Evolutionary conservation across 306 rosid species (phyloP).

Genomic region (Gastrolobium bilobum): DNA sequence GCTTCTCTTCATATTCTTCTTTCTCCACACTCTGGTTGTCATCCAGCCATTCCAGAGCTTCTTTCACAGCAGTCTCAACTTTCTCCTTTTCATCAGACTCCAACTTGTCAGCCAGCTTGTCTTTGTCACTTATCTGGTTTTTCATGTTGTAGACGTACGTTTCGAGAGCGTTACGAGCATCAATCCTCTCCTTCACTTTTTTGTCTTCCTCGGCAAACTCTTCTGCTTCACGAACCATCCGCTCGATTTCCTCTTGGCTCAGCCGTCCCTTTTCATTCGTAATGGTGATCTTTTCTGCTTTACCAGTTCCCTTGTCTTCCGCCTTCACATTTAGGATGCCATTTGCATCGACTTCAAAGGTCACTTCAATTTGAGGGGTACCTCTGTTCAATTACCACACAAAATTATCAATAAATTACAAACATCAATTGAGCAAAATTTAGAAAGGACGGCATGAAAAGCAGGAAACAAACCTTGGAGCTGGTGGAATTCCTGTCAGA

Average conservation of each 20-base stretch:
- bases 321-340: conserved; percentile 96
- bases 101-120: conserved; percentile 96
- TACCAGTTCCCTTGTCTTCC: conserved; percentile 98
- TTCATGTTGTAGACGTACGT: conserved; percentile 97
- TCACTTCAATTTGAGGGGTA: conserved; percentile 98
- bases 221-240: conserved; percentile 97
- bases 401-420: conserved; percentile 24
- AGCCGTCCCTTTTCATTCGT: conserved; percentile 97
- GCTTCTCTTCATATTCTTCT: conserved; percentile 96
- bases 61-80: conserved; percentile 88
- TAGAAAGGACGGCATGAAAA: background rate
- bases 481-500: conserved; percentile 91
- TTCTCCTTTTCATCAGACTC: conserved; percentile 97
- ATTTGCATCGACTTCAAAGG: conserved; percentile 98
- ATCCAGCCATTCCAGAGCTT: conserved; percentile 96
- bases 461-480: conserved; percentile 82
- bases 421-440: background rate
- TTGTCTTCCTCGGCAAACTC: conserved; percentile 98
- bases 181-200: conserved; percentile 95
- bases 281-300: conserved; percentile 97
- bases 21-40: conserved; percentile 93
- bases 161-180: conserved; percentile 90
- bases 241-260: conserved; percentile 95
- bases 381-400: conserved; percentile 67
- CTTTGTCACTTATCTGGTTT: conserved; percentile 89